Conservation (phyloP, 768 basidiomycete species). For the Amanita muscaria region DNA sequence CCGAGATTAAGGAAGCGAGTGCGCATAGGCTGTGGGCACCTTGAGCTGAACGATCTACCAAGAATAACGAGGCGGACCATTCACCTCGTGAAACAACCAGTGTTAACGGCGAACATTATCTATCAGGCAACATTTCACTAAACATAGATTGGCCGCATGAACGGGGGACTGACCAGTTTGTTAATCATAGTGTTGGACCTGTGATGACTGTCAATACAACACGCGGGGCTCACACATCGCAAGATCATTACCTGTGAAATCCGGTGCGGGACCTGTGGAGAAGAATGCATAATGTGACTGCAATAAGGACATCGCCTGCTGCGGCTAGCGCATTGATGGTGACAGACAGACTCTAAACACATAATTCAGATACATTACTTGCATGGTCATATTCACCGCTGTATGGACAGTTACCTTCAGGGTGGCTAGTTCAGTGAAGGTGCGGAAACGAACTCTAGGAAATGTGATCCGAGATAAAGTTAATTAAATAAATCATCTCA, state of each 20-base stretch:
- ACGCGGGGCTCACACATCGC: neutral
- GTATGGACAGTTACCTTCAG: slow-evolving; percentile 22
- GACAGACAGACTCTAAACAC: slow-evolving; percentile 27
- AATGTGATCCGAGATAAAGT: neutral
- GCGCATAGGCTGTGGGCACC: slow-evolving; percentile 35
- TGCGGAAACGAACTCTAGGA: slow-evolving; percentile 23
- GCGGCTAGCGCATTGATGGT: slow-evolving; percentile 35
- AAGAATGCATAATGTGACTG: slow-evolving; percentile 27
- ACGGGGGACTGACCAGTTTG: slow-evolving; percentile 27
- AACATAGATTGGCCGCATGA: neutral
- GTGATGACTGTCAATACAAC: slow-evolving; percentile 6
- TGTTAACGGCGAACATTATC: slow-evolving; percentile 38
- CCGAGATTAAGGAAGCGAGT: slow-evolving; percentile 44
- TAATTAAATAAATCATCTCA: neutral
- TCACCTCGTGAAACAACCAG: slow-evolving; percentile 32
- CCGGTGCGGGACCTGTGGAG: slow-evolving; percentile 36
- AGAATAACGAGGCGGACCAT: neutral
- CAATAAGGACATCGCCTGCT: slow-evolving; percentile 36
- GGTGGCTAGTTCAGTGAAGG: slow-evolving; percentile 23
- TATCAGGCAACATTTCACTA: slow-evolving; percentile 10
- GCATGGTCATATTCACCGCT: neutral
- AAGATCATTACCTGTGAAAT: slow-evolving; percentile 27
- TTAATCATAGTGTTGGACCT: slow-evolving; percentile 40
- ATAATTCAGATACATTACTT: no score
- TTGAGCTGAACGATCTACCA: neutral